phyloP scores from a whole-genome alignment of 805 yeast genomes.

The Hemisphaericaspora nanyangensis region DNA sequence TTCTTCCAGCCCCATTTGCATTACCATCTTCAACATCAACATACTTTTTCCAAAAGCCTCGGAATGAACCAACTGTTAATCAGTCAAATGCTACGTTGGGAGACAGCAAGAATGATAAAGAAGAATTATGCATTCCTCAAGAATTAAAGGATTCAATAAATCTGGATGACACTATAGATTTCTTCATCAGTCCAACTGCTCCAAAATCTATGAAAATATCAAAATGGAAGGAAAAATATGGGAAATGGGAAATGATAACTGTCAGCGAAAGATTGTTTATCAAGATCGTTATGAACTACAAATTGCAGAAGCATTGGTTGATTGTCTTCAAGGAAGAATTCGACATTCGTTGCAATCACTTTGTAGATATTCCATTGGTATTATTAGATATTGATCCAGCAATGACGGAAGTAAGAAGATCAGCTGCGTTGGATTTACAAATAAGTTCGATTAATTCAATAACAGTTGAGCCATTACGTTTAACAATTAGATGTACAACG shows the following conservation, averaged over 20 bases:
- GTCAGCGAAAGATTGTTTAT: constrained; percentile 31
- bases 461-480: constrained; percentile 21
- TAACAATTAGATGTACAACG: constrained; percentile 32
- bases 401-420: constrained; percentile 24
- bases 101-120: constrained; percentile 10
- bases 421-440: constrained; percentile 39
- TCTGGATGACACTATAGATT: constrained; percentile 34
- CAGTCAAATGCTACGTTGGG: background rate
- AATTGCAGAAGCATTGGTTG: constrained; percentile 32
- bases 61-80: constrained; percentile 10
- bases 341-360: constrained; percentile 26
- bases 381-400: constrained; percentile 25
- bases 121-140: constrained; percentile 28
- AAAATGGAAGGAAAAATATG: constrained; percentile 38
- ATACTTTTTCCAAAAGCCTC: constrained; percentile 28
- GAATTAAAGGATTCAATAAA: constrained; percentile 35
- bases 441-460: constrained; percentile 30
- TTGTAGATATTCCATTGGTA: constrained; percentile 33
- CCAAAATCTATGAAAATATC: constrained; percentile 38
- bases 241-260: constrained; percentile 44
- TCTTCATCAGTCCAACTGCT: constrained; percentile 30
- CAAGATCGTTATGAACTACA: constrained; percentile 37
- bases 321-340: constrained; percentile 38
- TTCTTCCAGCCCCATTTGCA: constrained; percentile 39
- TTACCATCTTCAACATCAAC: constrained; percentile 41